Evolutionary conservation across 139 green algal species (phyloP).

Genomic region (Coelastrella sp.): DNA sequence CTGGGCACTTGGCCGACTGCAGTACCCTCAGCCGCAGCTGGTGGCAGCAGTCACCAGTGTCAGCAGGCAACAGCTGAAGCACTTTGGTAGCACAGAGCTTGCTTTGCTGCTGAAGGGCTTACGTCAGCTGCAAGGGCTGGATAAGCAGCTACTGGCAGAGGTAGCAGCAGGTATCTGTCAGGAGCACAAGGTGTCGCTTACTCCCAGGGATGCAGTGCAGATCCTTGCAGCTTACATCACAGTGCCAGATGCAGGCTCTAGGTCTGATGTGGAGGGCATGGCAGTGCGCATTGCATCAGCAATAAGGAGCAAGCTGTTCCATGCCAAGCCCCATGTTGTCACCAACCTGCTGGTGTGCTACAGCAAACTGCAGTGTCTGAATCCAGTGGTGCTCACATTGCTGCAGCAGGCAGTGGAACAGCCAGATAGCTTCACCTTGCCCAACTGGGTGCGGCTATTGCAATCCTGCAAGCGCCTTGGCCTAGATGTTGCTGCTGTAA

Average conservation of each 20-base stretch:
- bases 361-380: conserved; percentile 18
- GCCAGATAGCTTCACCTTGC: neutral
- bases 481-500: neutral
- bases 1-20: conserved; percentile 15
- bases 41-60: neutral
- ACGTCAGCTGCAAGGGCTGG: neutral
- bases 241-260: neutral
- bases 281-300: neutral
- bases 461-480: neutral
- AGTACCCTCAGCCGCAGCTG: neutral
- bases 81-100: conserved; percentile 15
- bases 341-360: conserved; percentile 40
- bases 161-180: conserved; percentile 39
- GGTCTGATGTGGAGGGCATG: conserved; percentile 7
- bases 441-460: conserved; percentile 4
- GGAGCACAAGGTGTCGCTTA: conserved; percentile 19
- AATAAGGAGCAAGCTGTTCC: neutral
- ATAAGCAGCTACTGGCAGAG: conserved; percentile 12
- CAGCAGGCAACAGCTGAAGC: conserved; percentile 12
- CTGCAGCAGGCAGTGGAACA: neutral
- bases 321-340: neutral
- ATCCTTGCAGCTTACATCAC: conserved; percentile 33
- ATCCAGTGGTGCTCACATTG: conserved; percentile 35
- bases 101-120: conserved; percentile 41
- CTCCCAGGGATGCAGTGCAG: conserved; percentile 11